phyloP scores from a whole-genome alignment of 2,329 filamentous ascomycete genomes.

The Teratosphaeria zuluensis region DNA sequence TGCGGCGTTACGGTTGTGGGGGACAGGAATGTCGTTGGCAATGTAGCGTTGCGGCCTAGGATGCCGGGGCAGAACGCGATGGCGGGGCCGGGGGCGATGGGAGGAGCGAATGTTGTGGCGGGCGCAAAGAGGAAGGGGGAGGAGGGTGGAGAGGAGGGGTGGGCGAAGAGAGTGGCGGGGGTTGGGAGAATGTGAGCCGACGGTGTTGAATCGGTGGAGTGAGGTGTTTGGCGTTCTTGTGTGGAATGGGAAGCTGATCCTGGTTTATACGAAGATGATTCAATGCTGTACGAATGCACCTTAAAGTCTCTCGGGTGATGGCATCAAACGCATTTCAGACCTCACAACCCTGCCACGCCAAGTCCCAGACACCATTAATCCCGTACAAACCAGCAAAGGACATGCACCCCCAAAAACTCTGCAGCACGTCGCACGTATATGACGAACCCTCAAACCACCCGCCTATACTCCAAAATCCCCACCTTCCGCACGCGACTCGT shows the following conservation, averaged over 20 bases:
- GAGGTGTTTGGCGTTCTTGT: not conserved
- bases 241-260: not conserved
- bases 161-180: constrained; percentile 12
- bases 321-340: no score
- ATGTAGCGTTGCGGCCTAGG: constrained; percentile 19
- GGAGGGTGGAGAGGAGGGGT: constrained; percentile 8
- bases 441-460: not conserved
- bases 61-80: constrained; percentile 1
- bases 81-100: constrained; percentile 4
- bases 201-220: not conserved
- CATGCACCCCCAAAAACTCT: no score
- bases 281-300: no score
- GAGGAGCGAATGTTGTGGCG: not conserved
- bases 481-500: constrained; percentile 15
- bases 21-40: constrained; percentile 24
- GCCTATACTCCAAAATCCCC: constrained; percentile 16
- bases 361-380: no score
- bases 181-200: not conserved
- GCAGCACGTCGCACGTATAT: no score
- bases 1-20: constrained; percentile 25
- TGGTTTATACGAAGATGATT: not conserved
- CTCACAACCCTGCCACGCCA: no score
- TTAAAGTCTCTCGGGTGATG: no score
- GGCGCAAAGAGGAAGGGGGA: constrained; percentile 25
- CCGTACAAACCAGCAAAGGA: no score